Base-by-base conservation (phyloP, 2,329 filamentous ascomycete species). In the Aspergillus sp. region DNA sequence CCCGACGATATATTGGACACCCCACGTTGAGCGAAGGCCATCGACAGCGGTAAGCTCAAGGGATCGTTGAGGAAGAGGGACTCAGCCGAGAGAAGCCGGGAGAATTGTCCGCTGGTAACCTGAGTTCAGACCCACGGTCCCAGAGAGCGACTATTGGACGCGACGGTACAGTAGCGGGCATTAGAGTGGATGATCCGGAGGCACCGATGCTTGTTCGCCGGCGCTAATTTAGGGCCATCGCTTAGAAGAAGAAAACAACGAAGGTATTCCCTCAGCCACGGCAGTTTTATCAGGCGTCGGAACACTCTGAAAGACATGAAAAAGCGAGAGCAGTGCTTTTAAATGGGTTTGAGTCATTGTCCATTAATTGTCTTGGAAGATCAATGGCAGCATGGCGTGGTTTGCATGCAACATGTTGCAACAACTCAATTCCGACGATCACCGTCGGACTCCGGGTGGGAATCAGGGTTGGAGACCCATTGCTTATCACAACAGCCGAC, bases 401-500 rank as follows among this genome's bases (percentile, higher is more conserved):
- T 36, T 41, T 6, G 28, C 21, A 13, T 5, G 8, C 39, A 17
- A 7, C 39, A 43, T 43, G 45, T 4, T 17, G 23, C 7, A 36
- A 47, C 5, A 45, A 13, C 23, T 3, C 8, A 39, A 30, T 28
- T 10, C 17, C 12, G 9, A 7, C 12, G 39, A 19, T 36, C 19
- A 15, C 53, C 53, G 53, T 15, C 53, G 53, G 53, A 55, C 53
- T 55, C 53, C 53, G 53, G 12, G 23, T 10, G n/a, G 19, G 15
- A 32, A 28, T 55, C 53, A 55, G 25, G 28, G 53, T 12, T 28
- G 41, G 25, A 25, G 30, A 55, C 25, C 39, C 53, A 47, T 55
- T 15, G n/a, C 32, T 55, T 55, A 55, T 55, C 53, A 55, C 53
- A 41, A 47, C 53, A 55, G 53, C 39, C 53, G 25, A 55, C 32